Evolutionary conservation across 163 green algal species (phyloP).

Genomic region (Coccomyxa subellipsoidea): DNA sequence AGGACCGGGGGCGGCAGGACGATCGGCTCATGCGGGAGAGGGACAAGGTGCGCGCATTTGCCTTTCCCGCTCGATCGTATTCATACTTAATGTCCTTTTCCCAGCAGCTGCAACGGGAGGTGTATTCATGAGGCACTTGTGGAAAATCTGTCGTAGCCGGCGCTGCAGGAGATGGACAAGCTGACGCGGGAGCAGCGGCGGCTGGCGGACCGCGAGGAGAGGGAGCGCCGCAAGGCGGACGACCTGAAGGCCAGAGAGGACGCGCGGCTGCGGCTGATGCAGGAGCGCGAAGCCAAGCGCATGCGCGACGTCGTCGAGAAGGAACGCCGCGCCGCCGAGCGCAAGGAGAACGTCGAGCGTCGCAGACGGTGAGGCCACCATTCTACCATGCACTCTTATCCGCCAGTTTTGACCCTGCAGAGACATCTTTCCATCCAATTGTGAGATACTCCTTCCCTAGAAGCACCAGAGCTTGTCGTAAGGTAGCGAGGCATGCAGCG

Average conservation of each 20-base stretch:
- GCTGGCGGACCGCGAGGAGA: conserved; percentile 24
- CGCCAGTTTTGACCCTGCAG: too few relatives aligned
- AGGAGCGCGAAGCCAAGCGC: conserved; percentile 14
- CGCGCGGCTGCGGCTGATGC: conserved; percentile 16
- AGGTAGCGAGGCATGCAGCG: background rate
- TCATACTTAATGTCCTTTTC: too few relatives aligned
- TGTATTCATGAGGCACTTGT: background rate
- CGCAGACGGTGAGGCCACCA: conserved; percentile 22
- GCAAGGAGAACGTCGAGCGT: conserved; percentile 19
- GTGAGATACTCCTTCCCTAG: too few relatives aligned
- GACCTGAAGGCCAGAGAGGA: conserved; percentile 30
- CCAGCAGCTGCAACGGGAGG: background rate
- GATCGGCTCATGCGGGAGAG: background rate
- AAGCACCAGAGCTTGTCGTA: too few relatives aligned
- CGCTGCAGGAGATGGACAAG: conserved; percentile 30
- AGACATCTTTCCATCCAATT: background rate
- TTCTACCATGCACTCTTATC: background rate
- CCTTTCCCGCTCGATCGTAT: too few relatives aligned
- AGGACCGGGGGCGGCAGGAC: conserved; percentile 29
- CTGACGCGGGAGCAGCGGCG: conserved; percentile 41
- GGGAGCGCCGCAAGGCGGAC: conserved; percentile 29
- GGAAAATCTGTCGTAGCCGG: background rate
- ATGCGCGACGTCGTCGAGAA: conserved; percentile 20
- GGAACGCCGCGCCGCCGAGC: conserved; percentile 30
- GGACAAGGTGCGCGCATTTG: background rate